Evolutionary conservation across 768 basidiomycete genomes (phyloP).

Genomic region (Boletus huronensis): DNA sequence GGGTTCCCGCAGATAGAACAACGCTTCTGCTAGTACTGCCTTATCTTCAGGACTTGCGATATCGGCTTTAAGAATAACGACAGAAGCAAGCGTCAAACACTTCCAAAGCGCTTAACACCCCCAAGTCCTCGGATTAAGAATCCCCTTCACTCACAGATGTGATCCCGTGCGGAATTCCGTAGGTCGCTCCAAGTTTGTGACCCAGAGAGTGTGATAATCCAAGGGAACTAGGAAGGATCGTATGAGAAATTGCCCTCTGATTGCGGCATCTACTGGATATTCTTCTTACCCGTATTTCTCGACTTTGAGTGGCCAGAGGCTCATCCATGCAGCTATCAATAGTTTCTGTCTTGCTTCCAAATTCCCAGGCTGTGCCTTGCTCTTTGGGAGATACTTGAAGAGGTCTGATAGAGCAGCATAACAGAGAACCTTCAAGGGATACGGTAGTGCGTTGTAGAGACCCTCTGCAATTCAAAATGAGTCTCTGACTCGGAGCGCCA

Average conservation of each 20-base stretch:
- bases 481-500: background rate
- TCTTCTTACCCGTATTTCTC: slow-evolving; percentile 50
- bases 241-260: background rate
- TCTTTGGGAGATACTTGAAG: slow-evolving; percentile 67
- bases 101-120: slow-evolving; percentile 22
- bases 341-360: slow-evolving; percentile 63
- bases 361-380: slow-evolving; percentile 55
- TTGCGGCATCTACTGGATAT: background rate
- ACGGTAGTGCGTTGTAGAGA: slow-evolving; percentile 55
- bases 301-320: slow-evolving; percentile 61
- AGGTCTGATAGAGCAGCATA: slow-evolving; percentile 67
- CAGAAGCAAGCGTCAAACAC: slow-evolving; percentile 71
- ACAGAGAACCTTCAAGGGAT: slow-evolving; percentile 60
- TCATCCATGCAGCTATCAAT: slow-evolving; percentile 79
- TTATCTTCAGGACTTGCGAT: slow-evolving; percentile 60
- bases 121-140: slow-evolving; percentile 6
- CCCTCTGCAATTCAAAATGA: slow-evolving; percentile 36
- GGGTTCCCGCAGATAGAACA: slow-evolving; percentile 57
- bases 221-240: slow-evolving; percentile 42
- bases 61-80: slow-evolving; percentile 56
- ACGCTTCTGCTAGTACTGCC: slow-evolving; percentile 49
- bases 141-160: slow-evolving; percentile 55
- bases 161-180: slow-evolving; percentile 77
- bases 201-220: slow-evolving; percentile 76
- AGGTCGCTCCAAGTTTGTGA: slow-evolving; percentile 68